Evolutionary conservation across 2,329 filamentous ascomycete genomes (phyloP).

Genomic region (Phaeoacremonium minimum): DNA sequence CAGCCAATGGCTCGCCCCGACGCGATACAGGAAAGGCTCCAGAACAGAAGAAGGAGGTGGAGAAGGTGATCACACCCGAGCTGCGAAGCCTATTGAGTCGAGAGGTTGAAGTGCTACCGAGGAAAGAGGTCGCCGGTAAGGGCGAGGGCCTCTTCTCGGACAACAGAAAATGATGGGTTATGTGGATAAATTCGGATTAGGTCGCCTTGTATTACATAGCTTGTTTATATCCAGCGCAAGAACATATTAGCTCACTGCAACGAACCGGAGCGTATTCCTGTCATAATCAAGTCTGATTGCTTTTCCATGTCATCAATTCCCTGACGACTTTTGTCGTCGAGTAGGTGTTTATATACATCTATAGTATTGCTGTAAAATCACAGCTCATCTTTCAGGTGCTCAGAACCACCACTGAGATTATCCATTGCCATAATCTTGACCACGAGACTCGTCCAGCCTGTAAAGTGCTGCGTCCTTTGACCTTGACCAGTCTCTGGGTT

Average conservation of each 20-base stretch:
- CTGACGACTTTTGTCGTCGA: too few species aligned
- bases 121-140: constrained; percentile 19
- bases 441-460: constrained; percentile 96
- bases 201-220: too few species aligned
- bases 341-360: too few species aligned
- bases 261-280: too few species aligned
- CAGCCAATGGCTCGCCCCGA: constrained; percentile 4
- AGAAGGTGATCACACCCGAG: constrained; percentile 53
- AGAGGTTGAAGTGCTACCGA: constrained; percentile 38
- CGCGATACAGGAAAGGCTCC: constrained; percentile 7
- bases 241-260: too few species aligned
- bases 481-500: constrained; percentile 87
- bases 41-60: constrained; percentile 18
- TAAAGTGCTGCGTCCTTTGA: constrained; percentile 97
- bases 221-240: too few species aligned
- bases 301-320: too few species aligned
- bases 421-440: constrained; percentile 98
- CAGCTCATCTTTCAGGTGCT: constrained; percentile 41
- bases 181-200: too few species aligned
- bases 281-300: too few species aligned
- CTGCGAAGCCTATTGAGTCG: constrained; percentile 48
- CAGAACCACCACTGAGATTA: constrained; percentile 43
- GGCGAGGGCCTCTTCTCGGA: constrained; percentile 14
- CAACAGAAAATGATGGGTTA: constrained; percentile 6
- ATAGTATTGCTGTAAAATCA: too few species aligned